These are phyloP conservation scores for Pontederia paniculata DNA, from an alignment of 176 grass and related monocot species.

Conservation along the genomic window DNA sequence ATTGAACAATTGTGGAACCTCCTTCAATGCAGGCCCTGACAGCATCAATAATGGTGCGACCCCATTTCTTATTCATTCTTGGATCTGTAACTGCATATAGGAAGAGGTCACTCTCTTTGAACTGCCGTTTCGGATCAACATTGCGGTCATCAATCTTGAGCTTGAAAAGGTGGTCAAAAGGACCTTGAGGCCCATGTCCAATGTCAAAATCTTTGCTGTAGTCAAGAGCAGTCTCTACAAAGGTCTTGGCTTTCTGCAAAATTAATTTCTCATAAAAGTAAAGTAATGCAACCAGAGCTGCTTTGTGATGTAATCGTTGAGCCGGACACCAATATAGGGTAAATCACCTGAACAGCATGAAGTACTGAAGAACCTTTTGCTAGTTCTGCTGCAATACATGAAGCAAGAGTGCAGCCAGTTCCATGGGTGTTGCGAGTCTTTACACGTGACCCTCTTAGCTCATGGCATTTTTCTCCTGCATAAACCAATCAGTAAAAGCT, in stretches of 20 bases:
- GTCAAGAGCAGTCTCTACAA: slow-evolving; percentile 66
- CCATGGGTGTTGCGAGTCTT: slow-evolving; percentile 75
- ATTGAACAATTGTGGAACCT: slow-evolving; percentile 70
- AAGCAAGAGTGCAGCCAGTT: slow-evolving; percentile 95
- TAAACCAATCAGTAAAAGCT: neutral
- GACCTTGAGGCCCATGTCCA: slow-evolving; percentile 82
- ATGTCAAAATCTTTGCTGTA: slow-evolving; percentile 66
- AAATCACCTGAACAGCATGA: slow-evolving; percentile 56
- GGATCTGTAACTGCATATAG: slow-evolving; percentile 91
- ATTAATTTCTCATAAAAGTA: neutral
- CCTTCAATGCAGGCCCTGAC: slow-evolving; percentile 72
- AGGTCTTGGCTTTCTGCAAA: slow-evolving; percentile 68
- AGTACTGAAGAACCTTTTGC: slow-evolving; percentile 76
- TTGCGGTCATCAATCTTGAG: slow-evolving; percentile 35
- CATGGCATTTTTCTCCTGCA: slow-evolving; percentile 74
- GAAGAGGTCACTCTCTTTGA: slow-evolving; percentile 56
- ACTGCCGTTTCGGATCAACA: slow-evolving; percentile 23
- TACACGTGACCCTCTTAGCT: slow-evolving; percentile 50
- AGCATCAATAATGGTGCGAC: slow-evolving; percentile 53
- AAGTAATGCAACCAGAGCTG: too few relatives aligned
- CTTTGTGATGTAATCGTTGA: too few relatives aligned
- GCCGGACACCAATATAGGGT: neutral
- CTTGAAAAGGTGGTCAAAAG: slow-evolving; percentile 76
- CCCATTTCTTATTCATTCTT: slow-evolving; percentile 80
- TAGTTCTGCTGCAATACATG: slow-evolving; percentile 80